Percentiles rank a stretch among this genome's conserved stretches.
Evolutionary conservation across 345 rosid genomes (phyloP).

Genomic region (Rhodamnia rubescens): DNA sequence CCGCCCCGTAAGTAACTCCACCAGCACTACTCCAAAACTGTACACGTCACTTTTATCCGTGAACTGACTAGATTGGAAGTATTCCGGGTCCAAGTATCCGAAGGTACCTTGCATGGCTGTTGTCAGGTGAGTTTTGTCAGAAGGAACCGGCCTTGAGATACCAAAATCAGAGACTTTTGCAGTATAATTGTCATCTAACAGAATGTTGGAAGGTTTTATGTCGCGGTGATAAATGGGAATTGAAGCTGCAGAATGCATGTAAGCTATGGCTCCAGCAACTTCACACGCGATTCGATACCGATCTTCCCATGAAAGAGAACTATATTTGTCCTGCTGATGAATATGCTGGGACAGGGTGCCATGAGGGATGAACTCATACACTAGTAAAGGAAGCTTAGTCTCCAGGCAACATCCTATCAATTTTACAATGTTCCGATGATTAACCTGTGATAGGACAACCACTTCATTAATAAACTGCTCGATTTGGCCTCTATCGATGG

Average conservation of each 20-base stretch:
- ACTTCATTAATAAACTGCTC: slow-evolving; percentile 41
- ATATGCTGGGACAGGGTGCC: slow-evolving; percentile 31
- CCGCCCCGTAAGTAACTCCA: neutral
- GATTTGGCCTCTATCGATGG: slow-evolving; percentile 20
- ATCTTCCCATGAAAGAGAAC: slow-evolving; percentile 16
- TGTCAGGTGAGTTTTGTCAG: slow-evolving; percentile 30
- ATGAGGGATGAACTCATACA: slow-evolving; percentile 25
- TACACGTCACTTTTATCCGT: slow-evolving; percentile 38
- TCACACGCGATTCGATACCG: slow-evolving; percentile 24
- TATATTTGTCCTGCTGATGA: slow-evolving; percentile 7
- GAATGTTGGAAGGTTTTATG: slow-evolving; percentile 30
- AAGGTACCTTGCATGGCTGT: slow-evolving; percentile 34
- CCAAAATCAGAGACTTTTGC: slow-evolving; percentile 48
- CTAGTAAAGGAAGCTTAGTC: slow-evolving; percentile 30
- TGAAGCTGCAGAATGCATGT: slow-evolving; percentile 23
- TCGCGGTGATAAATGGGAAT: slow-evolving; percentile 24
- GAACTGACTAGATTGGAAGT: slow-evolving; percentile 13
- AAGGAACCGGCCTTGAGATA: slow-evolving; percentile 24
- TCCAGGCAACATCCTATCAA: slow-evolving; percentile 40
- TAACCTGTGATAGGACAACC: slow-evolving; percentile 29
- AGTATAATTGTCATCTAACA: slow-evolving; percentile 20
- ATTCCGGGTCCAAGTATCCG: slow-evolving; percentile 40
- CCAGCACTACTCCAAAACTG: slow-evolving; percentile 33
- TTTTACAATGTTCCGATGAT: slow-evolving; percentile 34
- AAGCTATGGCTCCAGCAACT: slow-evolving; percentile 15